A percentile compares a stretch with the other conserved stretches of the same genome.
These are phyloP conservation scores for Brassica hybrid DNA, from an alignment of 441 rosid species.

Conservation along the genomic window DNA sequence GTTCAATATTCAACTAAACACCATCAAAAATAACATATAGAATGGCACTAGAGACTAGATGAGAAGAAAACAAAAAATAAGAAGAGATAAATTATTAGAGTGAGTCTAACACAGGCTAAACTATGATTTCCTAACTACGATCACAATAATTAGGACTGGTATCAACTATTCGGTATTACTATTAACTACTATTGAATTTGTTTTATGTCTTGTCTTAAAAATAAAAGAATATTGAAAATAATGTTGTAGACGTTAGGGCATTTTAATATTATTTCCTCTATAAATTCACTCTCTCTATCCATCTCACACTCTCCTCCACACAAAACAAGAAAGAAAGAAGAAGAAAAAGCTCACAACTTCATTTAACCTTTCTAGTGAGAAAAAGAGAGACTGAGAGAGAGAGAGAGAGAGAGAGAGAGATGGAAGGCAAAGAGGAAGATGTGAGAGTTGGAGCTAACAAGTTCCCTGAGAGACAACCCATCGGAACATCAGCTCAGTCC, in stretches of 20 bases:
- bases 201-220: background rate
- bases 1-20: background rate
- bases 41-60: background rate
- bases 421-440: constrained; percentile 43
- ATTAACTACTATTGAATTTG: background rate
- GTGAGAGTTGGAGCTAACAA: constrained; percentile 40
- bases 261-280: background rate
- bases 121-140: background rate
- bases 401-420: background rate
- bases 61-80: background rate
- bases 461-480: constrained; percentile 45
- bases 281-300: constrained; percentile 14
- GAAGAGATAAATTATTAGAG: background rate
- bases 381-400: background rate
- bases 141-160: background rate
- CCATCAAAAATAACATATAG: background rate
- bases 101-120: background rate
- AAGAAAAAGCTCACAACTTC: constrained; percentile 12
- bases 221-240: background rate
- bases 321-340: background rate
- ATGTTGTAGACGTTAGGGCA: constrained; percentile 20
- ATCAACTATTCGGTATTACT: constrained; percentile 1
- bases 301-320: constrained; percentile 14
- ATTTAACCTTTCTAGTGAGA: constrained; percentile 1
- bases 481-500: constrained; percentile 43